Evolutionary conservation across 1,284 basidiomycete species (phyloP).

Genomic region (Coriolopsis trogii): DNA sequence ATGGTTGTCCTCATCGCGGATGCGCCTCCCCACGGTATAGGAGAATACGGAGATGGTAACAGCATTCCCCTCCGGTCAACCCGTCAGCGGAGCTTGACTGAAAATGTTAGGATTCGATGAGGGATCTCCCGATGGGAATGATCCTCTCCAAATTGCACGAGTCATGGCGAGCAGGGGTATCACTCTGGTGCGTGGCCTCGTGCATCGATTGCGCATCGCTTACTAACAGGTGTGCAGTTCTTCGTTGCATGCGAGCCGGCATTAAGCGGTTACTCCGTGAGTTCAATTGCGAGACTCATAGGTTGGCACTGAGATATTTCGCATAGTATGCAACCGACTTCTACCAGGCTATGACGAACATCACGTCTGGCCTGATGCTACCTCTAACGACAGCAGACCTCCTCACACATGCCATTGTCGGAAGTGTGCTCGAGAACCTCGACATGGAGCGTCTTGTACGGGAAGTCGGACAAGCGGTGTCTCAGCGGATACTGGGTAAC

Average conservation of each 20-base stretch:
- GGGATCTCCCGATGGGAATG: slow-evolving; percentile 90
- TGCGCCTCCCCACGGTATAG: slow-evolving; percentile 95
- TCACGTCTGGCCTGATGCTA: slow-evolving; percentile 94
- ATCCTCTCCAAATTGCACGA: slow-evolving; percentile 88
- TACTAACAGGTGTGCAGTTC: slow-evolving; percentile 58
- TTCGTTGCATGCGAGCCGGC: slow-evolving; percentile 99
- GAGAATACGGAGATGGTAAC: slow-evolving; percentile 89
- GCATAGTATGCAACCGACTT: slow-evolving; percentile 90
- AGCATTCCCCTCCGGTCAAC: not conserved
- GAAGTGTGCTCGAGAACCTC: slow-evolving; percentile 95
- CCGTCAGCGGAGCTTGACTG: slow-evolving; percentile 17
- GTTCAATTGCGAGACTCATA: slow-evolving; percentile 29
- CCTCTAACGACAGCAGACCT: slow-evolving; percentile 96
- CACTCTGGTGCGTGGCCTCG: slow-evolving; percentile 65
- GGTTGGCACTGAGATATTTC: slow-evolving; percentile 19
- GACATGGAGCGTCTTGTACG: slow-evolving; percentile 97
- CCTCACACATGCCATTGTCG: slow-evolving; percentile 96
- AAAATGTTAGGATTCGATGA: slow-evolving; percentile 76
- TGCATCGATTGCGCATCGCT: not conserved
- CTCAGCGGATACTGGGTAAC: slow-evolving; percentile 86
- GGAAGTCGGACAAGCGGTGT: slow-evolving; percentile 93
- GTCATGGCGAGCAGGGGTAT: slow-evolving; percentile 91
- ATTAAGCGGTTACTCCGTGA: slow-evolving; percentile 87
- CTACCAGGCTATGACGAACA: slow-evolving; percentile 89
- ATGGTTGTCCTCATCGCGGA: slow-evolving; percentile 97